Evolutionary conservation across 2,329 filamentous ascomycete genomes (phyloP).

Genomic region (Ascochyta koolunga): DNA sequence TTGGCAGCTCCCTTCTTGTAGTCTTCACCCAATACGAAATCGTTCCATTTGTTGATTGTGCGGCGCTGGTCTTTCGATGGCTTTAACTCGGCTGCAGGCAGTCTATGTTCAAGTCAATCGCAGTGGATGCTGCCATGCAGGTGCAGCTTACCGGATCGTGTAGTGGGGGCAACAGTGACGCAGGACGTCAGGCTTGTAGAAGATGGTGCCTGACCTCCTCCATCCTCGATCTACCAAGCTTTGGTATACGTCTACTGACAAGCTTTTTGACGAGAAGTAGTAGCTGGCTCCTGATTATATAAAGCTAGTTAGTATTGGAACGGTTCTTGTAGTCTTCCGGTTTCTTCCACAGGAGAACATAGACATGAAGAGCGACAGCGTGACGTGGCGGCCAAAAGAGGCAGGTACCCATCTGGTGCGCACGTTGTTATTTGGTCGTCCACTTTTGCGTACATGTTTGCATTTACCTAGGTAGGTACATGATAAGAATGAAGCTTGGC

Average conservation of each 20-base stretch:
- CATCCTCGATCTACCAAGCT: conserved; percentile 74
- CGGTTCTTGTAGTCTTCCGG: conserved; percentile 12
- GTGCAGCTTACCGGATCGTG: conserved; percentile 63
- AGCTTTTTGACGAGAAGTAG: conserved; percentile 66
- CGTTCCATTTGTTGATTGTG: conserved; percentile 77
- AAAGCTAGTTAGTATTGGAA: conserved; percentile 27
- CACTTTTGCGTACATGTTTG: conserved; percentile 2
- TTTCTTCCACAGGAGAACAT: conserved; percentile 12
- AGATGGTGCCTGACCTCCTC: conserved; percentile 67
- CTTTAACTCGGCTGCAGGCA: conserved; percentile 70
- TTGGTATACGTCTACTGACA: conserved; percentile 74
- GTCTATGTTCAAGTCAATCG: conserved; percentile 48
- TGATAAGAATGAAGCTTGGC: conserved; percentile 25
- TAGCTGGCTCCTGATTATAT: conserved; percentile 70
- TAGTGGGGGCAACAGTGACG: conserved; percentile 92
- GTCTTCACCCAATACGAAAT: conserved; percentile 69
- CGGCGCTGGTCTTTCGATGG: conserved; percentile 76
- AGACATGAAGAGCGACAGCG: conserved; percentile 1
- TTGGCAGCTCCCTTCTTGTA: conserved; percentile 70
- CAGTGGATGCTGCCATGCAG: neutral
- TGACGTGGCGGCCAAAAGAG: conserved; percentile 20
- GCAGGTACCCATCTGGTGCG: conserved; percentile 10
- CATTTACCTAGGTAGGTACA: conserved; percentile 3
- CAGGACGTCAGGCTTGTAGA: conserved; percentile 80
- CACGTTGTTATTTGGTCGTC: conserved; percentile 5